These are phyloP conservation scores for Rhodamnia argentea DNA, from an alignment of 345 rosid species.

Conservation along the genomic window DNA sequence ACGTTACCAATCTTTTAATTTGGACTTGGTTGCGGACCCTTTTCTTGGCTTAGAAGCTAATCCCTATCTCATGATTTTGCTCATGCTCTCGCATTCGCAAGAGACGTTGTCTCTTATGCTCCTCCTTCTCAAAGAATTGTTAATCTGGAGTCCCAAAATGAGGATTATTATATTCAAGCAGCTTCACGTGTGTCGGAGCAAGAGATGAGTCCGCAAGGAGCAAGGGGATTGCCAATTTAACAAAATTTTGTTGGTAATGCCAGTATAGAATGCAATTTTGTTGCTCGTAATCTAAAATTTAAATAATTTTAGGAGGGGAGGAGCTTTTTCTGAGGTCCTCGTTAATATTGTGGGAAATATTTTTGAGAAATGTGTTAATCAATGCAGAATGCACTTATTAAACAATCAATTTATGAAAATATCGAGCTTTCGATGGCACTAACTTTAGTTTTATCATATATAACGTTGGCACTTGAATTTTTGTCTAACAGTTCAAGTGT, in stretches of 20 bases:
- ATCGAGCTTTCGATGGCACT: neutral
- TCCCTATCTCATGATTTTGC: no score
- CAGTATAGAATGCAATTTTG: neutral
- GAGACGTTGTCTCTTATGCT: neutral
- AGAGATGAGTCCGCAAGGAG: neutral
- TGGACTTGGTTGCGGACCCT: neutral
- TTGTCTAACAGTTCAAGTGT: neutral
- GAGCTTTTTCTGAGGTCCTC: neutral
- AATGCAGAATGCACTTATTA: neutral
- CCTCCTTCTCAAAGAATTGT: neutral
- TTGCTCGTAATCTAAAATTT: neutral
- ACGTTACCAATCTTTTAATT: neutral
- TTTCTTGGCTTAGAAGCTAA: neutral
- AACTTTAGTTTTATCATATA: neutral
- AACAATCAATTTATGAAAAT: neutral
- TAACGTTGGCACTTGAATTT: accelerated
- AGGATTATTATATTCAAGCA: neutral
- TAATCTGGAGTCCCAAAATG: neutral
- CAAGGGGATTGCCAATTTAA: neutral
- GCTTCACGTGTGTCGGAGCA: neutral
- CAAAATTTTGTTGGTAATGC: neutral
- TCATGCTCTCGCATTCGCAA: neutral
- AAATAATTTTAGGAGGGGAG: neutral
- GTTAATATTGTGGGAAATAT: neutral
- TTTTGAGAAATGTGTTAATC: accelerated